A percentile compares a stretch with the other conserved stretches of the same genome.
phyloP scores from a whole-genome alignment of 2,329 filamentous ascomycete genomes.

The Trichophyton rubrum region DNA sequence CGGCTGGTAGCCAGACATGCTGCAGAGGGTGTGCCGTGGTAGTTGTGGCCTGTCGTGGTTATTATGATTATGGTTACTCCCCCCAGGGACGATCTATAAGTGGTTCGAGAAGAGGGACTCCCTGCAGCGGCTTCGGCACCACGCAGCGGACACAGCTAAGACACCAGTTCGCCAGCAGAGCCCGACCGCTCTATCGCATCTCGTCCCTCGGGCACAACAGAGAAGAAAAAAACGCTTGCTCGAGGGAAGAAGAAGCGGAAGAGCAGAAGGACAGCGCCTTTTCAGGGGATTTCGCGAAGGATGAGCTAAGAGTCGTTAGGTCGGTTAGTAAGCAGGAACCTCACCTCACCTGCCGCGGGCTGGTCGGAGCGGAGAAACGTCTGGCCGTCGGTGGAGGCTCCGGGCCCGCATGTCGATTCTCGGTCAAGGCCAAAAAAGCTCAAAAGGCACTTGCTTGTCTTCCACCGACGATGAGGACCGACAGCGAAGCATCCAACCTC shows the following conservation, averaged over 20 bases:
- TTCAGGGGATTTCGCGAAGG: background rate
- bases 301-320: background rate
- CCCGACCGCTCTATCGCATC: background rate
- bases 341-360: no score
- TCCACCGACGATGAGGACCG: no score
- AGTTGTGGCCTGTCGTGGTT: background rate
- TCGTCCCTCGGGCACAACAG: background rate
- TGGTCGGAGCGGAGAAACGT: no score
- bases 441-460: no score
- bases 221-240: background rate
- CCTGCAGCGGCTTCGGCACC: no score
- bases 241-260: background rate
- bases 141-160: background rate
- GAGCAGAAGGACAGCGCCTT: background rate
- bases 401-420: no score
- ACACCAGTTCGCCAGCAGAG: background rate
- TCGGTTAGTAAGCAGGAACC: no score
- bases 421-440: no score
- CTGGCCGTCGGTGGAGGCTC: no score
- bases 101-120: no score
- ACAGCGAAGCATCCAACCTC: no score
- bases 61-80: background rate
- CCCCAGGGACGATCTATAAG: background rate
- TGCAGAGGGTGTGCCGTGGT: background rate
- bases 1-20: slow-evolving; percentile 10